A percentile compares a stretch with the other conserved stretches of the same genome.
Evolutionary conservation across 179 eudicot genomes (phyloP).

Genomic region (Actinidia chinensis): DNA sequence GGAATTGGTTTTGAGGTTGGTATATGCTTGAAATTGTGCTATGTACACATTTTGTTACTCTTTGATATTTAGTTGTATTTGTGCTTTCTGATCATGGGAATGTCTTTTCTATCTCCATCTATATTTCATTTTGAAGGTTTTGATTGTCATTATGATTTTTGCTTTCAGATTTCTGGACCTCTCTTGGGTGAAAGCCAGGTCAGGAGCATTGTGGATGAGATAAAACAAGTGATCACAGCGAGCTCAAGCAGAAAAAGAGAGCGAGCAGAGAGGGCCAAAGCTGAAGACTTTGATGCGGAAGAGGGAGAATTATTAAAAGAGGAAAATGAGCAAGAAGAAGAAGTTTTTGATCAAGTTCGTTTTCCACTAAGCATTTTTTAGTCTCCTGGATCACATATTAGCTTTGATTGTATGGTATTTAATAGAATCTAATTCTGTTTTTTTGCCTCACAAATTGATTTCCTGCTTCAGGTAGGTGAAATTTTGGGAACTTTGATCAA

Average conservation of each 20-base stretch:
- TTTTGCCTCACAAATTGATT: constrained; percentile 18
- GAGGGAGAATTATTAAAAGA: constrained; percentile 86
- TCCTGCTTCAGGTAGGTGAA: constrained; percentile 72
- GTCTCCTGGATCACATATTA: background rate
- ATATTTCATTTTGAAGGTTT: constrained; percentile 8
- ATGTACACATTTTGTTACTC: background rate
- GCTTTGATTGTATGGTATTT: background rate
- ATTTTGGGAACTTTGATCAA: constrained; percentile 88
- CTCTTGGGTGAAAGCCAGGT: constrained; percentile 89
- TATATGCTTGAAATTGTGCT: background rate
- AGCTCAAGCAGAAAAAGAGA: constrained; percentile 85
- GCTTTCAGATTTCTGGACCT: constrained; percentile 66
- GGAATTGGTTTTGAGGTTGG: too few species aligned
- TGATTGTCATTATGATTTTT: background rate
- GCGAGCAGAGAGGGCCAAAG: constrained; percentile 83
- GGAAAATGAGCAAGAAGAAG: constrained; percentile 97
- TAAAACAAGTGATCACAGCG: constrained; percentile 88
- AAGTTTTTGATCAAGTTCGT: constrained; percentile 87
- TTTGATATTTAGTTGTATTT: background rate
- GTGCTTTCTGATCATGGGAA: background rate
- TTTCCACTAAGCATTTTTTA: constrained; percentile 1
- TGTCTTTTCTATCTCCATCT: constrained; percentile 9
- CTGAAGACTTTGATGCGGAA: constrained; percentile 98
- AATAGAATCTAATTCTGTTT: background rate
- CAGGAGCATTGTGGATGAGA: constrained; percentile 83